Conservation (phyloP, 2,329 filamentous ascomycete species). For the Aspergillus neotritici region DNA sequence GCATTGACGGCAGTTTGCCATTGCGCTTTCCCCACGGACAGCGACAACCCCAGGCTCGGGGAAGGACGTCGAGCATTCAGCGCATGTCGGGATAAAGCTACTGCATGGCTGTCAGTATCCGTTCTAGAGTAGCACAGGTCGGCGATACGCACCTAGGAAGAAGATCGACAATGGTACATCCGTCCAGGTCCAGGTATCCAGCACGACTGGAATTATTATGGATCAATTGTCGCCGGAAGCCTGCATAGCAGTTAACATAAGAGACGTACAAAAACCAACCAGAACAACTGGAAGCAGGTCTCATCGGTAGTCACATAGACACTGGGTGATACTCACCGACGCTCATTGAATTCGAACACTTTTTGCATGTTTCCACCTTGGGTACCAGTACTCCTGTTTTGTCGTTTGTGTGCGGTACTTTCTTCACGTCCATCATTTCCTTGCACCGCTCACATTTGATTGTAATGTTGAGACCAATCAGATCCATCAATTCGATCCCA, state of each 20-base stretch:
- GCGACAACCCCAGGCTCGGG: conserved; percentile 60
- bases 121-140: neutral
- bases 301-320: neutral
- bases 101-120: conserved; percentile 38
- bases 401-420: conserved; percentile 53
- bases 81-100: conserved; percentile 72
- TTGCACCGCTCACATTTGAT: conserved; percentile 78
- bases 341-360: conserved; percentile 48
- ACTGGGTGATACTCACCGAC: conserved; percentile 31
- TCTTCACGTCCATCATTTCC: conserved; percentile 63
- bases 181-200: conserved; percentile 71
- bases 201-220: conserved; percentile 68
- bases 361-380: conserved; percentile 48
- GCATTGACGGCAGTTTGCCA: conserved; percentile 72
- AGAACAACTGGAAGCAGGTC: neutral
- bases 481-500: conserved; percentile 68
- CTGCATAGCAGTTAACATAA: conserved; percentile 19
- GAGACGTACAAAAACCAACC: neutral
- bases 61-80: conserved; percentile 65
- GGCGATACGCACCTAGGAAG: conserved; percentile 55
- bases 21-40: conserved; percentile 66
- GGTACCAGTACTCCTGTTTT: conserved; percentile 35
- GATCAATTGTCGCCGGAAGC: conserved; percentile 63
- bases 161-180: conserved; percentile 69
- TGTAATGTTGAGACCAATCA: conserved; percentile 61